A percentile compares a stretch with the other conserved stretches of the same genome.
Conservation (phyloP, 139 green algal genomes). For the Pleodorina starrii region DNA sequence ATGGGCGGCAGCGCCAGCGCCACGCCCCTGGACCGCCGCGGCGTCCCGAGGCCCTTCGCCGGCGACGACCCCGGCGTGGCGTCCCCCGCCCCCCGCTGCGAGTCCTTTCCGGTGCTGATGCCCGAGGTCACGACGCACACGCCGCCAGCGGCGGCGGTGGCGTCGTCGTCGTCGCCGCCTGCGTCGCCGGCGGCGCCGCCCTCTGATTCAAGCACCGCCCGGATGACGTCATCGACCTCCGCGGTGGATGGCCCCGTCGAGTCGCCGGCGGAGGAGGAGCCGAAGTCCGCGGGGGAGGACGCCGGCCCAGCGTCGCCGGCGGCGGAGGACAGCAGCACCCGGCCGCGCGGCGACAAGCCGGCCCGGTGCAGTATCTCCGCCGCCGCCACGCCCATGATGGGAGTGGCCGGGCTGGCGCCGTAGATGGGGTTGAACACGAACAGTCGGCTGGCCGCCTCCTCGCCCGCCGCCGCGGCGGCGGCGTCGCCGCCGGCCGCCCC, state of each 20-base stretch:
- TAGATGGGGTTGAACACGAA: constrained; percentile 37
- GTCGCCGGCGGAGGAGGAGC: background rate
- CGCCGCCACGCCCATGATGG: background rate
- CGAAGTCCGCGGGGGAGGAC: background rate
- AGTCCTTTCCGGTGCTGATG: background rate
- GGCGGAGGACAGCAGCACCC: background rate
- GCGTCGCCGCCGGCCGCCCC: background rate
- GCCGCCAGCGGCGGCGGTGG: background rate
- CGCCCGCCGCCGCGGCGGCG: background rate
- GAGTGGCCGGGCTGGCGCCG: background rate
- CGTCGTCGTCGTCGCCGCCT: background rate
- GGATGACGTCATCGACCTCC: constrained; percentile 4
- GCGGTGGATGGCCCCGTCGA: background rate
- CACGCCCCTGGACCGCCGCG: background rate
- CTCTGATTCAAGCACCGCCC: background rate
- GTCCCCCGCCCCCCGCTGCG: no score
- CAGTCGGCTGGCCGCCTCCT: background rate
- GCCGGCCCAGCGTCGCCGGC: background rate
- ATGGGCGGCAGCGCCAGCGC: constrained; percentile 3
- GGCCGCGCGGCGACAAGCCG: background rate
- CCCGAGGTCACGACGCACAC: constrained; percentile 11
- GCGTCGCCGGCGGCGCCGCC: background rate
- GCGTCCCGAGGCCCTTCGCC: background rate
- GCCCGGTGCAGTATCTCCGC: background rate
- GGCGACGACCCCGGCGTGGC: background rate